These are phyloP conservation scores for Cenococcum geophilum DNA, from an alignment of 495 filamentous ascomycete species.

Conservation along the genomic window DNA sequence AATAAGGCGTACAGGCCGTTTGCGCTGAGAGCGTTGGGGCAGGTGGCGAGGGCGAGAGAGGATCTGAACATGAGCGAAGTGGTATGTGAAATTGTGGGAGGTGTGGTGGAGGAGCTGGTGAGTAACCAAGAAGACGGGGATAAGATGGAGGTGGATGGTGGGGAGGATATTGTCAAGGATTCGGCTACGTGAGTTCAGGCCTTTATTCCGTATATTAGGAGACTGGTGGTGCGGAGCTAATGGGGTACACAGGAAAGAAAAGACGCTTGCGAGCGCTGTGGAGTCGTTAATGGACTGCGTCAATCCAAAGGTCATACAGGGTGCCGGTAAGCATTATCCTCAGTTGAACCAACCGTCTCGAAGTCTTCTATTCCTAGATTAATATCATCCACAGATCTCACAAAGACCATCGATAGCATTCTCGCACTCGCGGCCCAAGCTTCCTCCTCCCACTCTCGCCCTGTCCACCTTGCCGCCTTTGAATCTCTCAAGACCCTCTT, in stretches of 20 bases:
- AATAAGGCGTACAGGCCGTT: constrained; percentile 74
- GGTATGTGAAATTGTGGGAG: constrained; percentile 54
- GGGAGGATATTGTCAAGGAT: constrained; percentile 20
- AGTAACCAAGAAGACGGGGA: constrained; percentile 44
- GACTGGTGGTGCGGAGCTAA: constrained; percentile 2
- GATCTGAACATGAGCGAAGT: constrained; percentile 64
- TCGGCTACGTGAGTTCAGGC: constrained; percentile 19
- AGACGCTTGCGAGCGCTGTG: constrained; percentile 24
- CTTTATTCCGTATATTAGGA: background rate
- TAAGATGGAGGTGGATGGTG: constrained; percentile 60
- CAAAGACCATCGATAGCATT: constrained; percentile 5
- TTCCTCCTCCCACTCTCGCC: constrained; percentile 16
- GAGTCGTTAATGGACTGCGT: constrained; percentile 6
- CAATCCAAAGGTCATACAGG: constrained; percentile 6
- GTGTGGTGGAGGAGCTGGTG: constrained; percentile 40
- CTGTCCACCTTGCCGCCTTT: constrained; percentile 25
- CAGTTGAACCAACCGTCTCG: background rate
- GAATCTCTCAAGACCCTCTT: constrained; percentile 23
- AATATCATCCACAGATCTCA: constrained; percentile 7
- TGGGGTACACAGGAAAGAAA: constrained; percentile 20
- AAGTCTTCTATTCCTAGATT: background rate
- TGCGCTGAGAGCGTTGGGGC: constrained; percentile 65
- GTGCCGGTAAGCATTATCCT: background rate
- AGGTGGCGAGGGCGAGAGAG: constrained; percentile 56
- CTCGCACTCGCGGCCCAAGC: constrained; percentile 18